Conservation (phyloP, 208 protist species). For the Wallacemonas collosoma region DNA sequence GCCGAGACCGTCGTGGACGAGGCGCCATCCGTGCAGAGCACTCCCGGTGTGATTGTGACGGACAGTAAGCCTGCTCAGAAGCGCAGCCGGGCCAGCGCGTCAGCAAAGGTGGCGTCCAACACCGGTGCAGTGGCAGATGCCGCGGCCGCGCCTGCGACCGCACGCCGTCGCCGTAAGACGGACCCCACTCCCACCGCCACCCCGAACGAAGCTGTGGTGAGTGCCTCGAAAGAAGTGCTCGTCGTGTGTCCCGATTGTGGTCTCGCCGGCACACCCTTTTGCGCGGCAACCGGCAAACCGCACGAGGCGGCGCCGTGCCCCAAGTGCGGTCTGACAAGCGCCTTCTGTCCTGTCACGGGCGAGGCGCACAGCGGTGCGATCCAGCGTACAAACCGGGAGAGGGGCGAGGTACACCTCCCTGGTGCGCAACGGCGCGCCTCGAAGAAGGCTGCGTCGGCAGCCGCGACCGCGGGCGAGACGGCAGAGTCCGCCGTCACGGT, state of each 20-base stretch:
- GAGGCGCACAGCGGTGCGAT: constrained; percentile 41
- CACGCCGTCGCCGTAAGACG: constrained; percentile 3
- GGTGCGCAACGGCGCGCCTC: background rate
- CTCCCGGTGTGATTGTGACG: background rate
- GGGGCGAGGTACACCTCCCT: constrained; percentile 56
- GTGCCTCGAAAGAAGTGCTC: background rate
- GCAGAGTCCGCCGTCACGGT: constrained; percentile 20
- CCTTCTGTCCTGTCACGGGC: constrained; percentile 74
- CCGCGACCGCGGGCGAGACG: constrained; percentile 9
- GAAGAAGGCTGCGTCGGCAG: background rate
- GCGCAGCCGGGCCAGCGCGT: constrained; percentile 3
- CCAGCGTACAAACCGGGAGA: constrained; percentile 34
- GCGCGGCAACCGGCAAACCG: constrained; percentile 50
- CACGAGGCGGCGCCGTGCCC: constrained; percentile 42
- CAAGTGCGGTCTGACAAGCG: constrained; percentile 47
- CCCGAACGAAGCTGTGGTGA: background rate
- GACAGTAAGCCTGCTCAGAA: background rate
- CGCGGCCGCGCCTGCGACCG: background rate
- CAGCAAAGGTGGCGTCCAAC: background rate
- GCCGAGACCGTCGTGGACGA: background rate
- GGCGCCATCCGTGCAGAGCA: constrained; percentile 6
- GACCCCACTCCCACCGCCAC: background rate
- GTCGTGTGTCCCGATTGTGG: constrained; percentile 59
- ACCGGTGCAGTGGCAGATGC: background rate
- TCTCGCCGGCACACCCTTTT: constrained; percentile 56